Base-by-base conservation (phyloP, 352 stramenopile genomes). In the Lagenidium sp. region DNA sequence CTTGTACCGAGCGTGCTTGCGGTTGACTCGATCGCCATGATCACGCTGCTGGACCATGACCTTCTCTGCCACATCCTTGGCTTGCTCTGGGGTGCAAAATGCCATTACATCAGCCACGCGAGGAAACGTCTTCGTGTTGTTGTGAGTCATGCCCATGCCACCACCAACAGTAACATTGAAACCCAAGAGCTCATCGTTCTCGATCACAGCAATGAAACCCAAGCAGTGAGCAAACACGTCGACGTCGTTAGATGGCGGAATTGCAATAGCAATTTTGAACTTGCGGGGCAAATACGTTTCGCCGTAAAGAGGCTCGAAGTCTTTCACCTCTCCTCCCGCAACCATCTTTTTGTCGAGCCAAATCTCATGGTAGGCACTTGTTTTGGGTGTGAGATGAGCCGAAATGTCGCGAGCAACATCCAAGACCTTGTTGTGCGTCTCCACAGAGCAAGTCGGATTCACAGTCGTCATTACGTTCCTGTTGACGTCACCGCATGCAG, bases 211-310 rank as follows among this genome's bases (percentile, higher is more conserved):
- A 28, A 99, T 94, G 50, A 94, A 80, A 20, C 94, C 95, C 43
- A 99, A 84, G 57, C 97, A 97, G 60, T 99, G 97, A 7, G 94
- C 97, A 55, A 97, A 98, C 44, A 99, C 80, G 63, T 99, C 95
- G 15, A 99, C 73, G 31, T 95, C 95, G 63, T 99, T 99, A 41
- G 96, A 88, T n/a, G 94, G 92, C 19, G 94, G 93, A 41, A 98
- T 96, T 4, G 95, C 97, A 16, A 99, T 90, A 43, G 90, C 94
- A 57, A 99, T 98, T 77, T 99, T 99, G 71, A 98, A 99, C 71
- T 99, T 99, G n/a, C 93, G 83, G 3, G 95, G 95, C 41, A 99
- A 56, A 64, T 98, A 99, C 32, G 88, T 78, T 50, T 97, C 83
- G 23, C 95, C 95, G 65, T 99, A 99, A 21, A 99, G 78, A n/a